These are phyloP conservation scores for Yarrowia keelungensis DNA, from an alignment of 805 yeast genomes.

Conservation along the genomic window DNA sequence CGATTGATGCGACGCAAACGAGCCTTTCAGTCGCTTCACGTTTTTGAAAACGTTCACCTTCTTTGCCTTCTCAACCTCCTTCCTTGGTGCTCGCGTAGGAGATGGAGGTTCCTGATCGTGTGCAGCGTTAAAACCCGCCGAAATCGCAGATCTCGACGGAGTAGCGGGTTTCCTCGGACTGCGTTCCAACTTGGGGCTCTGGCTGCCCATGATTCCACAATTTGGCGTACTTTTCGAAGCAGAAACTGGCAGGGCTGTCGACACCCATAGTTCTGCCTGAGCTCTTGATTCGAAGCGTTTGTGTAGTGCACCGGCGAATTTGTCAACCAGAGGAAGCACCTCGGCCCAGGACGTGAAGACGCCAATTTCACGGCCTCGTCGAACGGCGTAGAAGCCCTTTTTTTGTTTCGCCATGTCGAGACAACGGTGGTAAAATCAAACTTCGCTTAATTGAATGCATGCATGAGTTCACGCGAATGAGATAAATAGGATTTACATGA, in stretches of 20 bases:
- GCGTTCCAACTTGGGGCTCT: too few relatives aligned
- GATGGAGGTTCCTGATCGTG: too few relatives aligned
- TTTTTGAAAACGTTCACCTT: too few relatives aligned
- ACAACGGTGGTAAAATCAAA: constrained; percentile 4
- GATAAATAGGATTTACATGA: too few relatives aligned
- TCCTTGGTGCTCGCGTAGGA: too few relatives aligned
- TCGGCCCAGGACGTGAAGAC: constrained; percentile 7
- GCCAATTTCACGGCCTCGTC: constrained; percentile 1
- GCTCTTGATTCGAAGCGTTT: not conserved
- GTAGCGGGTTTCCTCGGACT: too few relatives aligned
- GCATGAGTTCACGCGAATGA: too few relatives aligned
- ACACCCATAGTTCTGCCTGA: constrained; percentile 4
- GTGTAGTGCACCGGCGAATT: not conserved
- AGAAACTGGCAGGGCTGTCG: not conserved
- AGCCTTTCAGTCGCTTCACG: too few relatives aligned
- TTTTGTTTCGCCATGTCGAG: constrained; percentile 7
- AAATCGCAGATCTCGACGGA: too few relatives aligned
- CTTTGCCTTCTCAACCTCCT: too few relatives aligned
- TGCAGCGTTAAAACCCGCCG: too few relatives aligned
- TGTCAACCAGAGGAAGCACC: not conserved
- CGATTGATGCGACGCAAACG: too few relatives aligned
- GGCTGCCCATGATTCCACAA: not conserved
- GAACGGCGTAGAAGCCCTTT: not conserved
- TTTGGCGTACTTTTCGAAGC: not conserved
- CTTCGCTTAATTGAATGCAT: not conserved